Conservation (phyloP, 805 yeast species). For the Wickerhamomyces hampshirensis region DNA sequence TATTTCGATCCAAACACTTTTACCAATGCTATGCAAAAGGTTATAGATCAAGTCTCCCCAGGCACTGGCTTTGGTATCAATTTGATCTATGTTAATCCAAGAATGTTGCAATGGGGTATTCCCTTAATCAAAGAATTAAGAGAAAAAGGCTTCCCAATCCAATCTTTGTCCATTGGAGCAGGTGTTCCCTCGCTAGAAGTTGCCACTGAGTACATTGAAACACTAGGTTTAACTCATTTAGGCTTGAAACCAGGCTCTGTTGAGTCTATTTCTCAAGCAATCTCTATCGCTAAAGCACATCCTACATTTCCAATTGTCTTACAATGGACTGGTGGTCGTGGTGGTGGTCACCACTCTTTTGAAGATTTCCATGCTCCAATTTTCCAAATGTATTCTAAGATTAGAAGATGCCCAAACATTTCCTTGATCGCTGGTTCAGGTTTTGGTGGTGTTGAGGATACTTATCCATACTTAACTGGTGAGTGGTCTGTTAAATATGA, state of each 20-base stretch:
- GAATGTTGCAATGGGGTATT: conserved; percentile 98
- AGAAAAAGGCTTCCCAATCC: conserved; percentile 90
- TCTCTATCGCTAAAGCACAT: conserved; percentile 90
- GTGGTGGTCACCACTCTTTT: conserved; percentile 99
- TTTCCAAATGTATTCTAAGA: conserved; percentile 90
- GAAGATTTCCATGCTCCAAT: conserved; percentile 99
- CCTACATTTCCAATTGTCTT: conserved; percentile 94
- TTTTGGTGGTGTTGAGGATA: conserved; percentile 93
- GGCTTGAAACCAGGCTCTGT: conserved; percentile 98
- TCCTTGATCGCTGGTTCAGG: conserved; percentile 96
- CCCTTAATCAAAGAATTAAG: conserved; percentile 89
- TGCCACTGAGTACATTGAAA: conserved; percentile 92
- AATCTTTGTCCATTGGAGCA: conserved; percentile 96
- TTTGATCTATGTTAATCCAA: conserved; percentile 93
- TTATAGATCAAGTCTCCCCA: conserved; percentile 64
- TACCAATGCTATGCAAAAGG: conserved; percentile 70
- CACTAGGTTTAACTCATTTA: conserved; percentile 86
- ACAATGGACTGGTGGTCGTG: conserved; percentile 99
- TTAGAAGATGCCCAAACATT: conserved; percentile 88
- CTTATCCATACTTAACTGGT: conserved; percentile 97
- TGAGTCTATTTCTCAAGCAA: conserved; percentile 83
- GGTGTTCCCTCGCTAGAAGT: conserved; percentile 99
- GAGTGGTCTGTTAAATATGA: conserved; percentile 84
- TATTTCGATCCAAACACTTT: conserved; percentile 73
- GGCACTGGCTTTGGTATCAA: conserved; percentile 91